phyloP scores from a whole-genome alignment of 257 asterid species.

The Solanum raphanifolium region DNA sequence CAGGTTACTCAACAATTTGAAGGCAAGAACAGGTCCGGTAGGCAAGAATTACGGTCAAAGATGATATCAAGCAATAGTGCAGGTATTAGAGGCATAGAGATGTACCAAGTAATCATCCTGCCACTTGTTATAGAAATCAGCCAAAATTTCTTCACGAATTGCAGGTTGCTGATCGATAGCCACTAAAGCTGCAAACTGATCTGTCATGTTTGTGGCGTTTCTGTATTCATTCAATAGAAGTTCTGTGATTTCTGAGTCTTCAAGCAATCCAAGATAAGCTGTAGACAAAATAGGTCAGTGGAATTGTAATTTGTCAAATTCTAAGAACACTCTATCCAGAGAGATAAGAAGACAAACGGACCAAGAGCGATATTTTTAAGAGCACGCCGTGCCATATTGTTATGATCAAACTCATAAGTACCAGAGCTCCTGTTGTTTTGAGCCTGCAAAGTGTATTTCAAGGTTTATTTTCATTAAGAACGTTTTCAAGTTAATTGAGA shows the following conservation, averaged over 20 bases:
- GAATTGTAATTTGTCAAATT: not conserved
- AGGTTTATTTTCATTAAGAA: not conserved
- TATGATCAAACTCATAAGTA: constrained; percentile 49
- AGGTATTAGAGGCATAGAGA: not conserved
- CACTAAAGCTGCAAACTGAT: constrained; percentile 71
- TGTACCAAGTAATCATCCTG: constrained; percentile 80
- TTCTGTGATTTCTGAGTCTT: constrained; percentile 45
- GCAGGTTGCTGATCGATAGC: constrained; percentile 82
- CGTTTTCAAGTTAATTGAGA: not conserved
- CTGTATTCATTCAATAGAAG: constrained; percentile 65
- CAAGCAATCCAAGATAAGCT: constrained; percentile 74
- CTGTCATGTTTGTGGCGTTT: constrained; percentile 83
- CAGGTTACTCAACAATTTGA: not conserved
- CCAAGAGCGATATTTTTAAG: constrained; percentile 71
- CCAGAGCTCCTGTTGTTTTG: constrained; percentile 48
- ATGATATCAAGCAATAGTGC: not conserved
- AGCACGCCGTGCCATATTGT: constrained; percentile 68
- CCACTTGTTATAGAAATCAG: constrained; percentile 87
- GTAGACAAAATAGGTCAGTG: constrained; percentile 7
- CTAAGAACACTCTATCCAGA: not conserved
- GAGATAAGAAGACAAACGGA: constrained; percentile 1
- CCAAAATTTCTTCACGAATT: constrained; percentile 61
- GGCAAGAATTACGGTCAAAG: not conserved
- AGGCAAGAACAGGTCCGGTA: not conserved
- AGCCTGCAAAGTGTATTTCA: constrained; percentile 24